Conservation (phyloP, 1,284 basidiomycete species). For the Melanopsichium pennsylvanicum region DNA sequence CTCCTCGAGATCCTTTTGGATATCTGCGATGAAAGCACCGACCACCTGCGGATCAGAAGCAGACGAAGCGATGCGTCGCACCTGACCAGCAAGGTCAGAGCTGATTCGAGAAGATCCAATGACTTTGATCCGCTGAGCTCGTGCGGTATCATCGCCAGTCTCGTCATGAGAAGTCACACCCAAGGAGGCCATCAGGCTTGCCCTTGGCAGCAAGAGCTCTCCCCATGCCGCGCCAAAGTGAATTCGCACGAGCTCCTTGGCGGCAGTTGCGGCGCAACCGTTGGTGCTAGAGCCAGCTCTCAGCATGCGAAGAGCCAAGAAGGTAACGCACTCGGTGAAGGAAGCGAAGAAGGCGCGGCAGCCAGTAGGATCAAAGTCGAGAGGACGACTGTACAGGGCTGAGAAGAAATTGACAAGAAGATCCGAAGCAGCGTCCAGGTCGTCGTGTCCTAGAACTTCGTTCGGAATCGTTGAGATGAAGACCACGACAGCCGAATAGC, state of each 20-base stretch:
- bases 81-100: slow-evolving; percentile 66
- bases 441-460: slow-evolving; percentile 64
- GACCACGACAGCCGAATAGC: slow-evolving; percentile 79
- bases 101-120: slow-evolving; percentile 70
- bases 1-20: slow-evolving; percentile 12
- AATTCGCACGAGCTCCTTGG: slow-evolving; percentile 20
- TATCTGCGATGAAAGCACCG: slow-evolving; percentile 8
- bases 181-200: slow-evolving; percentile 25
- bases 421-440: slow-evolving; percentile 66
- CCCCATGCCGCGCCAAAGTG: slow-evolving; percentile 40
- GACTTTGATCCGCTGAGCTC: slow-evolving; percentile 67
- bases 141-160: slow-evolving; percentile 19
- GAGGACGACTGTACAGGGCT: slow-evolving; percentile 74
- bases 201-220: slow-evolving; percentile 34
- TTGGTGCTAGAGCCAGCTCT: slow-evolving; percentile 2
- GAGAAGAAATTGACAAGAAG: slow-evolving; percentile 80
- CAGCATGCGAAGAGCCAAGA: slow-evolving; percentile 66
- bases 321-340: slow-evolving; percentile 75
- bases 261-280: slow-evolving; percentile 6
- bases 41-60: slow-evolving; percentile 4
- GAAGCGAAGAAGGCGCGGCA: slow-evolving; percentile 73
- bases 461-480: slow-evolving; percentile 80
- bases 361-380: slow-evolving; percentile 65
- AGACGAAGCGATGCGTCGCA: slow-evolving; percentile 19
- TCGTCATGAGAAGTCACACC: slow-evolving; percentile 65